Evolutionary conservation across 2,329 filamentous ascomycete species (phyloP).

Genomic region (Aureobasidium leucospermi): DNA sequence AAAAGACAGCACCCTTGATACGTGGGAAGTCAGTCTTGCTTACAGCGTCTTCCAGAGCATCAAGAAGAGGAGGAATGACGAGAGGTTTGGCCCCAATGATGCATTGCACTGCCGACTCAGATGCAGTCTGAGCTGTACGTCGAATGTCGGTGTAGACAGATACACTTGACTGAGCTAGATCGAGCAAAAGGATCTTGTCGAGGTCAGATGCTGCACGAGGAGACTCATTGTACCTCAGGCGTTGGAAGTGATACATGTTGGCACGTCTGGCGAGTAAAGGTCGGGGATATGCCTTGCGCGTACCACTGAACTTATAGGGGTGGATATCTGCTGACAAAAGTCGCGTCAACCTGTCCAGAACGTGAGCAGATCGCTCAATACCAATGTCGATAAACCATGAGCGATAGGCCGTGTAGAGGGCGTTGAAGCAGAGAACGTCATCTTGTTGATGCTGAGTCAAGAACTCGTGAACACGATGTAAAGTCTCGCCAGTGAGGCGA

Average conservation of each 20-base stretch:
- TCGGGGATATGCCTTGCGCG: slow-evolving; percentile 86
- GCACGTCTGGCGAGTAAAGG: slow-evolving; percentile 87
- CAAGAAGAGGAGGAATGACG: slow-evolving; percentile 81
- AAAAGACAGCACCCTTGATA: slow-evolving; percentile 93
- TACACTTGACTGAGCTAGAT: slow-evolving; percentile 82
- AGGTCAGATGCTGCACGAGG: slow-evolving; percentile 83
- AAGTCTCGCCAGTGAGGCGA: slow-evolving; percentile 67
- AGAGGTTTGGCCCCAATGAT: slow-evolving; percentile 81
- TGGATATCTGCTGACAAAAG: slow-evolving; percentile 81
- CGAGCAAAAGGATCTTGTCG: slow-evolving; percentile 75
- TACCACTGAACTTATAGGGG: slow-evolving; percentile 88
- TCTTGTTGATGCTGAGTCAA: slow-evolving; percentile 80
- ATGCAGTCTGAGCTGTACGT: slow-evolving; percentile 83
- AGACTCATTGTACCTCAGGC: slow-evolving; percentile 87
- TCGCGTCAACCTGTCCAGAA: slow-evolving; percentile 77
- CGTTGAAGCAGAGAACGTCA: slow-evolving; percentile 90
- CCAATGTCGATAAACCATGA: slow-evolving; percentile 98
- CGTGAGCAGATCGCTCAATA: slow-evolving; percentile 89
- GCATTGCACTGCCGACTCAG: slow-evolving; percentile 87
- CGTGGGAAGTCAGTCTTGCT: slow-evolving; percentile 75
- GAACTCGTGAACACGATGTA: slow-evolving; percentile 81
- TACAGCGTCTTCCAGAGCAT: slow-evolving; percentile 70
- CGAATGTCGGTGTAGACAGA: slow-evolving; percentile 93
- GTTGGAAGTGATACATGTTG: slow-evolving; percentile 88
- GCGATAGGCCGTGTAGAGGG: slow-evolving; percentile 83